Percentiles rank a stretch among this genome's conserved stretches.
phyloP scores from a whole-genome alignment of 2,329 filamentous ascomycete genomes.

The Lithohypha guttulata region DNA sequence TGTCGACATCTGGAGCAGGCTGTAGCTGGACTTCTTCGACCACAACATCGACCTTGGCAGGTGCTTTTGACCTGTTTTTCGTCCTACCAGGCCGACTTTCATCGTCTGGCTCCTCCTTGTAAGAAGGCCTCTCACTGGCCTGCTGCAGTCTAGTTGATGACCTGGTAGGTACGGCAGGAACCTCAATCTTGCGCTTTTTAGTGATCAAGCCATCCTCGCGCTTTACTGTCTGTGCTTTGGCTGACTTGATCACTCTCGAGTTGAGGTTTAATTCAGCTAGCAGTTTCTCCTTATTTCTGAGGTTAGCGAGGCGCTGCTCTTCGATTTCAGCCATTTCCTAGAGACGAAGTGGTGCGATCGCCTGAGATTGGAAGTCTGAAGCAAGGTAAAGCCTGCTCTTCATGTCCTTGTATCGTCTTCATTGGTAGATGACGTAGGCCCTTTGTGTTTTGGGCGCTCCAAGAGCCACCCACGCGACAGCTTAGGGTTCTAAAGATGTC shows the following conservation, averaged over 20 bases:
- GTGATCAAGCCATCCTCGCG: constrained; percentile 11
- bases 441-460: too few species aligned
- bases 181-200: constrained; percentile 33
- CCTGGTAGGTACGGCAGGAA: constrained; percentile 28
- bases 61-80: not conserved
- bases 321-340: constrained; percentile 36
- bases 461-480: too few species aligned
- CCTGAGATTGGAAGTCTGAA: too few species aligned
- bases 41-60: too few species aligned
- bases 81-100: constrained; percentile 3
- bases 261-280: constrained; percentile 39
- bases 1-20: constrained; percentile 16
- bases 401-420: too few species aligned
- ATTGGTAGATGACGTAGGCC: too few species aligned
- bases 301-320: constrained; percentile 37
- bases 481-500: too few species aligned
- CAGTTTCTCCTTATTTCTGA: constrained; percentile 40
- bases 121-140: constrained; percentile 27
- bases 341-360: too few species aligned
- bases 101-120: constrained; percentile 26
- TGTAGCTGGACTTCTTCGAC: constrained; percentile 8
- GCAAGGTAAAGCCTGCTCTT: too few species aligned
- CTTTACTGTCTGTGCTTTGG: constrained; percentile 13
- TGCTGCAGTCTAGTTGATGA: constrained; percentile 40
- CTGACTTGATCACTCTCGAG: constrained; percentile 8